Percentiles rank a stretch among this genome's conserved stretches.
These are phyloP conservation scores for Cadophora sp. DNA, from an alignment of 2,329 filamentous ascomycete species.

Conservation along the genomic window DNA sequence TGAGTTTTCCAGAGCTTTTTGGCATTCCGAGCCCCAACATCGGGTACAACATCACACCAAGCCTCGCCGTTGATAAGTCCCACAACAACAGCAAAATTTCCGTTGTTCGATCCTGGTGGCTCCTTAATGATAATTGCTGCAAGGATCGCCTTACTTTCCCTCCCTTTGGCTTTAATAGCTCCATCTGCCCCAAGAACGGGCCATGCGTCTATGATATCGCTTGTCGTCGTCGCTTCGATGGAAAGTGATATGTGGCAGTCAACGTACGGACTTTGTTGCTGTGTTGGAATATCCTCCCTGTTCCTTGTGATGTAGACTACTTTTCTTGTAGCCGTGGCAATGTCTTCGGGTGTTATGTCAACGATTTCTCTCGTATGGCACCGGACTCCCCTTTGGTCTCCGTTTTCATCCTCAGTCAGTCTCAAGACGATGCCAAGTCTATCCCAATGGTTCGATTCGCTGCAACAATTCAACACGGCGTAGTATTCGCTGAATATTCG, in stretches of 20 bases:
- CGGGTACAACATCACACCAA: neutral
- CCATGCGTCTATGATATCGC: neutral
- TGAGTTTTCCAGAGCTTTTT: slow-evolving; percentile 1
- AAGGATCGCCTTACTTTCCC: neutral
- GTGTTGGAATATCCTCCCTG: neutral
- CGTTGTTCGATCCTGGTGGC: neutral
- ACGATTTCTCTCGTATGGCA: neutral
- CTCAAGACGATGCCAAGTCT: neutral
- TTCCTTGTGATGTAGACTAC: neutral
- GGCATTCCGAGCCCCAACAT: neutral
- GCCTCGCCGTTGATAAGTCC: neutral
- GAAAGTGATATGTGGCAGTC: neutral
- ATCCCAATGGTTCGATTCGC: neutral
- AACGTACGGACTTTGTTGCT: neutral
- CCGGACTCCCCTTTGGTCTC: neutral
- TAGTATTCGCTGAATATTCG: neutral
- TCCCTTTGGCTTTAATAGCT: neutral
- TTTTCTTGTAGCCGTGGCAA: neutral
- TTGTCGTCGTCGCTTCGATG: neutral
- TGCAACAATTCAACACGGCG: neutral
- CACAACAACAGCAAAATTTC: neutral
- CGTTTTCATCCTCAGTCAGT: neutral
- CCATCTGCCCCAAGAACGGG: neutral
- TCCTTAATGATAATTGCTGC: neutral
- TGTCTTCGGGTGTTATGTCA: neutral